Percentiles rank a stretch among this genome's conserved stretches.
Conservation (phyloP, 2,329 filamentous ascomycete genomes). For the Sporothrix variecibatus region DNA sequence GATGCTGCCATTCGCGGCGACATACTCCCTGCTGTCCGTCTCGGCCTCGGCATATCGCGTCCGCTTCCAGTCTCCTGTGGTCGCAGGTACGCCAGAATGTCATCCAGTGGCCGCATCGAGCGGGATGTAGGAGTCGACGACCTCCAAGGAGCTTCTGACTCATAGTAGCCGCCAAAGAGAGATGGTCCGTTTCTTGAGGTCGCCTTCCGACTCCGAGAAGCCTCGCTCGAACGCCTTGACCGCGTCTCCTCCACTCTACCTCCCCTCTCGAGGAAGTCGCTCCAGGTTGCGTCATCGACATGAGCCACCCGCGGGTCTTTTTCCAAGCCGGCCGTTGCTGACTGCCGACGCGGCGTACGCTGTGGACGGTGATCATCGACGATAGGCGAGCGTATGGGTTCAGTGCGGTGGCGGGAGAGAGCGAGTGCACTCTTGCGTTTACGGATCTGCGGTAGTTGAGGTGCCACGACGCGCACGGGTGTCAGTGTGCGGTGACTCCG, state of each 20-base stretch:
- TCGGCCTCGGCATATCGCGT: not conserved
- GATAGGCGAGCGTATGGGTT: conserved; percentile 12
- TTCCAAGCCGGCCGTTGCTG: not conserved
- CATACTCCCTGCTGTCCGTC: conserved; percentile 8
- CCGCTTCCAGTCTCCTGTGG: not conserved
- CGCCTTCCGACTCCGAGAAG: not conserved
- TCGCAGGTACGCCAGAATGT: conserved; percentile 11
- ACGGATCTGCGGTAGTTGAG: not conserved
- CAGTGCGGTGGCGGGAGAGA: conserved; percentile 5
- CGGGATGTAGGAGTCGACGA: not conserved
- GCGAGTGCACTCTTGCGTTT: not conserved
- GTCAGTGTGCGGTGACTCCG: not conserved
- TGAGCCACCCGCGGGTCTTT: not conserved
- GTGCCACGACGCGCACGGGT: not conserved
- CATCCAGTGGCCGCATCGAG: conserved; percentile 2
- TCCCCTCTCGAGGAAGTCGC: not conserved
- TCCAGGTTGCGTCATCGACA: not conserved
- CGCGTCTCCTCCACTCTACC: not conserved
- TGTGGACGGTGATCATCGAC: not conserved
- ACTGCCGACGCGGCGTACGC: not conserved
- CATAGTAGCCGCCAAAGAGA: conserved; percentile 14
- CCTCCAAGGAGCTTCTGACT: not conserved
- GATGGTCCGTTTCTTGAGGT: not conserved
- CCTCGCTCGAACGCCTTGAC: not conserved
- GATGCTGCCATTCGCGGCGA: conserved; percentile 8